phyloP scores from a whole-genome alignment of 2,329 filamentous ascomycete species.

The Endoconidiophora laricicola region DNA sequence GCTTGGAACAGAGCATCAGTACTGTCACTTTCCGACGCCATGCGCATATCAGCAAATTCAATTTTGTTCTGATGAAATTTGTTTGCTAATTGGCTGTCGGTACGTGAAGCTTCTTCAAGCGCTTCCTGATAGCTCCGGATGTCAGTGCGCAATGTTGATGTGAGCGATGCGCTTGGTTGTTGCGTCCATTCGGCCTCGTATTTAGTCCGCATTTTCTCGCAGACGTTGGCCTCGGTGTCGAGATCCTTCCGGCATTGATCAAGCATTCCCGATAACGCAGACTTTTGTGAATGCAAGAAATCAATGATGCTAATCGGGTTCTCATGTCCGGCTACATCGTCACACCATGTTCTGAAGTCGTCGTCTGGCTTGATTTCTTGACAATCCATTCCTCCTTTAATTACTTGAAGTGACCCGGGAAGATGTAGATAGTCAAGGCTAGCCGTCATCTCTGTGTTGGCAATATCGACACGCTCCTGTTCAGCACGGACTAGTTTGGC shows the following conservation, averaged over 20 bases:
- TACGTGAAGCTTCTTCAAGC: constrained; percentile 73
- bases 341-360: constrained; percentile 87
- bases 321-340: constrained; percentile 75
- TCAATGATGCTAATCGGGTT: constrained; percentile 68
- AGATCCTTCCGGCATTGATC: constrained; percentile 75
- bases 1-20: constrained; percentile 78
- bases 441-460: constrained; percentile 89
- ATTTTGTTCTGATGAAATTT: constrained; percentile 74
- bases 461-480: constrained; percentile 79
- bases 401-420: constrained; percentile 71
- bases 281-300: constrained; percentile 58
- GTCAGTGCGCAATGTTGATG: constrained; percentile 71
- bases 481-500: constrained; percentile 88
- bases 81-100: constrained; percentile 65
- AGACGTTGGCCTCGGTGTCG: constrained; percentile 94
- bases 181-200: constrained; percentile 95
- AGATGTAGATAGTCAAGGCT: constrained; percentile 87
- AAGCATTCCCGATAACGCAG: constrained; percentile 52
- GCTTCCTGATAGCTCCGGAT: constrained; percentile 78
- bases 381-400: constrained; percentile 86
- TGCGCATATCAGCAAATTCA: constrained; percentile 91
- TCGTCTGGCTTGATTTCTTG: constrained; percentile 65
- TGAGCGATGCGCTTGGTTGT: constrained; percentile 81
- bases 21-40: constrained; percentile 71
- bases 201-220: constrained; percentile 98